Percentiles rank a stretch among this genome's conserved stretches.
phyloP scores from a whole-genome alignment of 148 eudicot species.

The Vaccinium myrtillus region DNA sequence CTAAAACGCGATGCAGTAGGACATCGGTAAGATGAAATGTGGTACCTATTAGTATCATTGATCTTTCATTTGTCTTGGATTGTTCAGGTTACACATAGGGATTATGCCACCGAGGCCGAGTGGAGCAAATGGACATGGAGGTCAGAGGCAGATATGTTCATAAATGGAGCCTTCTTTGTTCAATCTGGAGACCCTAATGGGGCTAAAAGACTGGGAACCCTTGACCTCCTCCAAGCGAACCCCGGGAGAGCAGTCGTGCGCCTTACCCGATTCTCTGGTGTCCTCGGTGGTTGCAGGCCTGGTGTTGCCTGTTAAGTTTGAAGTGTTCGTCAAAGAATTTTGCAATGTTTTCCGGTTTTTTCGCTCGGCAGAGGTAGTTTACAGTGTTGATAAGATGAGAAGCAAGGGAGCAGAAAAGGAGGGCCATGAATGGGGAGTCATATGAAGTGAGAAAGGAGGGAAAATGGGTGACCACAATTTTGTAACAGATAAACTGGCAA shows the following conservation, averaged over 20 bases:
- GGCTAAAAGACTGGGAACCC: constrained; percentile 10
- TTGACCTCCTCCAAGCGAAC: constrained; percentile 9
- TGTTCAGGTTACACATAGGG: constrained; percentile 38
- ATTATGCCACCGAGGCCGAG: constrained; percentile 14
- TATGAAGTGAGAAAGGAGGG: neutral
- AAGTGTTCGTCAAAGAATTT: neutral
- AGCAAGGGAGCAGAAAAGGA: neutral
- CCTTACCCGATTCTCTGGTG: neutral
- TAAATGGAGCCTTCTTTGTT: constrained; percentile 45
- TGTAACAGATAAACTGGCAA: neutral
- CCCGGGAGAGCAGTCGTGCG: neutral
- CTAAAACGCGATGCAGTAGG: neutral
- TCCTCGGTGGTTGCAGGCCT: neutral
- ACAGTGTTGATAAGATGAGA: neutral
- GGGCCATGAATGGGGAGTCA: neutral
- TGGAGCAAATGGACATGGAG: constrained; percentile 49
- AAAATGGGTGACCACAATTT: neutral
- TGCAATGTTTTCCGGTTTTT: neutral
- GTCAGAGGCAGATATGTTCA: constrained; percentile 40
- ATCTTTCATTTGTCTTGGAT: no score
- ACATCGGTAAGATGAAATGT: neutral
- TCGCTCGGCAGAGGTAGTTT: no score
- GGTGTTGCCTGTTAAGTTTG: neutral
- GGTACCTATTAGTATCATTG: neutral
- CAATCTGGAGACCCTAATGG: constrained; percentile 36